Percentiles rank a stretch among this genome's conserved stretches.
Conservation (phyloP, 2,329 filamentous ascomycete genomes). For the Hymenoscyphus scutula region DNA sequence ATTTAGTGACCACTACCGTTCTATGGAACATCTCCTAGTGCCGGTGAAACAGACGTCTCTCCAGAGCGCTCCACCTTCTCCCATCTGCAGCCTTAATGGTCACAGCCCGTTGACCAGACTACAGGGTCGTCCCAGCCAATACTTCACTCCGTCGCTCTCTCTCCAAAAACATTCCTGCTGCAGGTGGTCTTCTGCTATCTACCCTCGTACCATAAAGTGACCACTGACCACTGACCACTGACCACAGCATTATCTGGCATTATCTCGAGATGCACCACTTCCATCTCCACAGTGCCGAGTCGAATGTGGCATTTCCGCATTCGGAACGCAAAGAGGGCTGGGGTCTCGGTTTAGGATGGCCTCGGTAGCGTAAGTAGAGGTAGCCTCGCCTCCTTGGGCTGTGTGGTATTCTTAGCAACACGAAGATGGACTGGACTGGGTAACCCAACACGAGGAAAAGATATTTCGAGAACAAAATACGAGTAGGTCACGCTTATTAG, state of each 20-base stretch:
- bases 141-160: neutral
- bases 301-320: neutral
- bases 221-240: neutral
- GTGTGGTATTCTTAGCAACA: neutral
- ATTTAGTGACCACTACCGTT: neutral
- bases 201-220: neutral
- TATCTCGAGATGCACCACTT: neutral
- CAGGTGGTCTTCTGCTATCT: no score
- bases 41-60: slow-evolving; percentile 2
- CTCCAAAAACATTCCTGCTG: no score
- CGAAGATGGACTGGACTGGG: neutral
- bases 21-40: neutral
- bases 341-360: neutral
- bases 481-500: no score
- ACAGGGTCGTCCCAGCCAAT: neutral
- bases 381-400: neutral
- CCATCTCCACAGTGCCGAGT: neutral
- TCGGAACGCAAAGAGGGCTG: neutral
- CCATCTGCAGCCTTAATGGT: slow-evolving; percentile 5
- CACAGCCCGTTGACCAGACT: slow-evolving; percentile 1
- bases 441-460: neutral
- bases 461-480: slow-evolving; percentile 2
- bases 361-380: no score
- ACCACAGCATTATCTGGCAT: neutral
- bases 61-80: neutral